phyloP scores from a whole-genome alignment of 495 filamentous ascomycete species.

The Letharia columbiana region DNA sequence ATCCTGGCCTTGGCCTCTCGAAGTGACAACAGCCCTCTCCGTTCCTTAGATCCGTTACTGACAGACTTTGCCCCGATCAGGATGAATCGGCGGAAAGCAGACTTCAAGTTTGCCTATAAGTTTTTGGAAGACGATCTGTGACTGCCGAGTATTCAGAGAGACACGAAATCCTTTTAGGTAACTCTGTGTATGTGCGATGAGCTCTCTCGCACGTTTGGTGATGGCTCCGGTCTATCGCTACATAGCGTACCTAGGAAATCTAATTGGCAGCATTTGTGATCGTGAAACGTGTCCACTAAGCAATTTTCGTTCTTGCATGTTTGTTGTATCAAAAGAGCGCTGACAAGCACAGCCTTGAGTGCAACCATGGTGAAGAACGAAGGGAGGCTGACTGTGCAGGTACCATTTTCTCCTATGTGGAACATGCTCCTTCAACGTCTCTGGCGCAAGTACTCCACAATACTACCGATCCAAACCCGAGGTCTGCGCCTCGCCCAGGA shows the following conservation, averaged over 20 bases:
- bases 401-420: neutral
- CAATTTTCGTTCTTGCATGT: slow-evolving; percentile 1
- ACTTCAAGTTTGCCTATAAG: slow-evolving; percentile 98
- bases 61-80: slow-evolving; percentile 39
- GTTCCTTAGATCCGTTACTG: slow-evolving; percentile 13
- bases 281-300: neutral
- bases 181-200: slow-evolving; percentile 8
- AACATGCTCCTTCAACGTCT: neutral
- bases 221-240: slow-evolving; percentile 9
- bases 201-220: slow-evolving; percentile 11
- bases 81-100: slow-evolving; percentile 98
- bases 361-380: neutral
- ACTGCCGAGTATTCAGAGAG: slow-evolving; percentile 16
- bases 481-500: slow-evolving; percentile 2
- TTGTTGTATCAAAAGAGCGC: neutral
- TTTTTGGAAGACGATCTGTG: slow-evolving; percentile 89
- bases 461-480: slow-evolving; percentile 1
- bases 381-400: neutral
- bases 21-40: slow-evolving; percentile 14
- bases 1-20: slow-evolving; percentile 5
- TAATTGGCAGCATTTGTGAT: slow-evolving; percentile 6
- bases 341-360: neutral
- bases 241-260: slow-evolving; percentile 11
- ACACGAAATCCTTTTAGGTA: slow-evolving; percentile 1
- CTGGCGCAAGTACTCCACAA: slow-evolving; percentile 5